Evolutionary conservation across 2,329 filamentous ascomycete species (phyloP), one percentile per base, ranked within the genome.

Genomic region (Didymella exigua): DNA sequence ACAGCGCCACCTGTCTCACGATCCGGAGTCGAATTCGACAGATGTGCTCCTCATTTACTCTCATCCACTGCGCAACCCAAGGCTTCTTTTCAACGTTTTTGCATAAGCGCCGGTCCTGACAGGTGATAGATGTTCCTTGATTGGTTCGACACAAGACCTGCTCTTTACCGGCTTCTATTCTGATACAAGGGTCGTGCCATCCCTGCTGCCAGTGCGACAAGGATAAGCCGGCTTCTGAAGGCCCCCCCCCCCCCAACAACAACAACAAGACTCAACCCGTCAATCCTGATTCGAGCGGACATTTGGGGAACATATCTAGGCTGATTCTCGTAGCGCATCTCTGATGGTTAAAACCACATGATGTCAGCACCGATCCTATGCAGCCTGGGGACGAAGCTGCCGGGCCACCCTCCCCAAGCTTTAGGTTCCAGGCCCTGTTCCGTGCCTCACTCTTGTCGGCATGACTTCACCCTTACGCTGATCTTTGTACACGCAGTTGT

Each of bases 51-150:
- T 55, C 52, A 46, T 58, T 37, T 71, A 67, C 65, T 71, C 70
- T 71, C 61, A 56, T 57, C 46, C 53, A 45, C 56, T 57, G 56
- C 68, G 66, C 68, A 72, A 69, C 69, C 69, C 70, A 70, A 72
- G 65, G 61, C 49, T 56, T 65, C 58, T 65, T 50, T 58, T 53
- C 61, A 74, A 72, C 71, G 71, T 72, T 65, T 70, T 66, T 73
- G 71, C 71, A 74, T 73, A 72, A 74, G 71, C 71, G 71, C 62
- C 64, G 63, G 61, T 66, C 65, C 54, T 69, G 65, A 67, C 62
- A 69, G 57, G 59, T 60, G 36, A 48, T 36, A 23, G 21, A 19
- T 45, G n/a, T 14, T 11, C 40, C 49, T 40, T 68, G 58, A 74
- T 74, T 73, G 71, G 71, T 26, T 48, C 2, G 18, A 46, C 40